These are phyloP conservation scores for Kazachstania sp. DNA, from an alignment of 1,139 yeast genomes.

Conservation along the genomic window DNA sequence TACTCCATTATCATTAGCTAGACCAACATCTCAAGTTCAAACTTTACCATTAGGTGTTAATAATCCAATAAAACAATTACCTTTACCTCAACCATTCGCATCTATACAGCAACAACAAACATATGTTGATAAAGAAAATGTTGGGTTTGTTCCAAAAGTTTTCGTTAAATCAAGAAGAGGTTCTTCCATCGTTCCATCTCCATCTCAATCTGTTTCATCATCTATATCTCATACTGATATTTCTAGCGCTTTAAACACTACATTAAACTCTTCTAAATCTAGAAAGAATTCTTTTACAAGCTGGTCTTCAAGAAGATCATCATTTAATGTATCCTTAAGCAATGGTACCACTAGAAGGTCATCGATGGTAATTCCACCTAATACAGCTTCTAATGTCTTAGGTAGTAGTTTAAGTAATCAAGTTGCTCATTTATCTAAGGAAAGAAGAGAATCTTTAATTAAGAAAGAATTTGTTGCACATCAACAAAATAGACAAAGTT, in stretches of 20 bases:
- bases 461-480: constrained; percentile 8
- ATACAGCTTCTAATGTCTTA: constrained; percentile 13
- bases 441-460: constrained; percentile 18
- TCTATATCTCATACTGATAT: constrained; percentile 10
- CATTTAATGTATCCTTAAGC: constrained; percentile 18
- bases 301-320: constrained; percentile 26
- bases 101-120: constrained; percentile 5
- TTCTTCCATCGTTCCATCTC: constrained; percentile 16
- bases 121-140: constrained; percentile 20
- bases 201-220: constrained; percentile 5
- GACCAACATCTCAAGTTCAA: constrained; percentile 3
- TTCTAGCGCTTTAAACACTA: constrained; percentile 18
- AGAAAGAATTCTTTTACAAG: constrained; percentile 29
- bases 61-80: background rate
- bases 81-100: background rate
- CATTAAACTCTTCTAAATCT: constrained; percentile 22
- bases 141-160: constrained; percentile 31
- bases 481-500: constrained; percentile 3
- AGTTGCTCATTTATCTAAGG: constrained; percentile 10
- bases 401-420: constrained; percentile 3
- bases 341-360: constrained; percentile 25
- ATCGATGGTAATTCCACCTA: constrained; percentile 24
- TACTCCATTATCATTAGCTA: constrained; percentile 8
- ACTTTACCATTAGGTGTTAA: background rate
- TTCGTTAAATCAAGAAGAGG: constrained; percentile 30